Evolutionary conservation across 2,329 filamentous ascomycete genomes (phyloP).

Genomic region (Alternaria rosae): DNA sequence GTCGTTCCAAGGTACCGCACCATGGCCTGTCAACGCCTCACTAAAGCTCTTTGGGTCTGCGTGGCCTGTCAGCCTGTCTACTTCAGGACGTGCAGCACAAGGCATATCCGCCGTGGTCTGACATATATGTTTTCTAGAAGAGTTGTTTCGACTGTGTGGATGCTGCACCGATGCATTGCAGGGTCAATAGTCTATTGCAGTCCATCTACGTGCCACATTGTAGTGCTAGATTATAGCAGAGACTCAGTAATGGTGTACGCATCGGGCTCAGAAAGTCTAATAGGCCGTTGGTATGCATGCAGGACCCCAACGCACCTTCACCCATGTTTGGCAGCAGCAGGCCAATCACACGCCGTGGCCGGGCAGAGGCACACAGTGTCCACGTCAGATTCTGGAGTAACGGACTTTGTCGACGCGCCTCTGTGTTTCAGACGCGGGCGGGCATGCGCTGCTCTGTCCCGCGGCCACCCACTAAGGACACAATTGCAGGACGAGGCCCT

Average conservation of each 20-base stretch:
- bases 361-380: conserved; percentile 20
- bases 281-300: conserved; percentile 6
- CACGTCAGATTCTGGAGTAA: conserved; percentile 41
- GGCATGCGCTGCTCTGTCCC: conserved; percentile 19
- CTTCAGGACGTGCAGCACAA: conserved; percentile 9
- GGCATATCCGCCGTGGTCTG: conserved; percentile 14
- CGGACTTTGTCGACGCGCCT: conserved; percentile 36
- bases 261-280: conserved; percentile 4
- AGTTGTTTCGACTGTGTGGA: conserved; percentile 19
- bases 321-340: conserved; percentile 20
- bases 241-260: not conserved
- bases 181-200: not conserved
- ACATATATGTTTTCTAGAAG: conserved; percentile 13
- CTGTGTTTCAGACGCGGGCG: conserved; percentile 38
- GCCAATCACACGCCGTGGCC: conserved; percentile 18
- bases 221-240: not conserved
- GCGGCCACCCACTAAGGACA: conserved; percentile 33
- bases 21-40: conserved; percentile 12
- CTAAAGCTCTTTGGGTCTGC: conserved; percentile 11
- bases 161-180: conserved; percentile 7
- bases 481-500: conserved; percentile 5
- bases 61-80: conserved; percentile 9
- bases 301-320: conserved; percentile 20
- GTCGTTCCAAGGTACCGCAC: conserved; percentile 14
- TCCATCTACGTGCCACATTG: not conserved